Conservation (phyloP, 441 rosid species). For the Syzygium malaccense region DNA sequence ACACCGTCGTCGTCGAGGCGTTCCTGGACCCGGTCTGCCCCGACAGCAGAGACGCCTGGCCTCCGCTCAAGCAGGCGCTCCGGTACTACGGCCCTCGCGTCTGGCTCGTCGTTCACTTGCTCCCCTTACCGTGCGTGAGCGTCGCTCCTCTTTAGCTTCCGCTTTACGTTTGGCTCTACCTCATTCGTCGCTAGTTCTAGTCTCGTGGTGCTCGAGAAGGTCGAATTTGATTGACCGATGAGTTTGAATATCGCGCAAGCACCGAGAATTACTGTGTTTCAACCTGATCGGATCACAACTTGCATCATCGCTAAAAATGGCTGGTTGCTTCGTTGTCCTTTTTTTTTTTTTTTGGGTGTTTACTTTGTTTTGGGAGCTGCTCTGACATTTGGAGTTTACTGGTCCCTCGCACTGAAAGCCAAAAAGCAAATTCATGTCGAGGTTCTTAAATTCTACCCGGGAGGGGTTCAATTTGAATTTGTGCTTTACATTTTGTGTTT, state of each 20-base stretch:
- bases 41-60: slow-evolving; percentile 85
- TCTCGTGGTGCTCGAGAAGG: background rate
- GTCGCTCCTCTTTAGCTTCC: background rate
- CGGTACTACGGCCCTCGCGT: slow-evolving; percentile 56
- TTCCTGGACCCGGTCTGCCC: slow-evolving; percentile 88
- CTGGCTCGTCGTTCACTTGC: slow-evolving; percentile 50
- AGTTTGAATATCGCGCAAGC: background rate
- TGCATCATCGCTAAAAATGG: background rate
- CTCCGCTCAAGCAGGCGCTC: slow-evolving; percentile 57
- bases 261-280: background rate
- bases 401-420: background rate
- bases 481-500: background rate
- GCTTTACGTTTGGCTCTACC: background rate
- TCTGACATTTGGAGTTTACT: background rate
- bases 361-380: background rate
- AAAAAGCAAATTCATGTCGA: background rate
- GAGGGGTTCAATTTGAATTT: background rate
- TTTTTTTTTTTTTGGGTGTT: background rate
- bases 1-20: slow-evolving; percentile 63
- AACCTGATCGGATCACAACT: background rate
- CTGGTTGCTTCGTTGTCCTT: background rate
- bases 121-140: slow-evolving; percentile 74
- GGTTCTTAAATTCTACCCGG: background rate
- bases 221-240: background rate
- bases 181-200: no score